Evolutionary conservation across 805 yeast species (phyloP), one percentile per base, ranked within the genome.

Genomic region (Wickerhamomyces strasburgensis): DNA sequence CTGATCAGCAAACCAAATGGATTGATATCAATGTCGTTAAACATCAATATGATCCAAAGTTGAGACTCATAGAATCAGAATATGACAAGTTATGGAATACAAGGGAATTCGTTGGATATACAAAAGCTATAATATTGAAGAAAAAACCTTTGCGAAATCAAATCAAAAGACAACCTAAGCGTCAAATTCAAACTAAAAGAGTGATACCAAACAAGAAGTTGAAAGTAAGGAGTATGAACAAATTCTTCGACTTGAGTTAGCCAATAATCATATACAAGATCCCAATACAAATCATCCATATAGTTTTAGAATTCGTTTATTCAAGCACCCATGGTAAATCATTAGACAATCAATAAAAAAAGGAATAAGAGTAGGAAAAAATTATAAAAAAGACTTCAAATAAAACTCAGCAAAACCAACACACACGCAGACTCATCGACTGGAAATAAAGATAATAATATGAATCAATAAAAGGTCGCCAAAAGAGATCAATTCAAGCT

Each of bases 1-100:
- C 45, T 2, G 27, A 24, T 1, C 6, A 16, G 1, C 3, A 17
- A 2, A 34, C 37, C 2, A 34, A 49, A 0, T 33, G 43, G 36
- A 29, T 53, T 7, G 58, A 53, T 25, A 47, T 53, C 33, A 46
- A 42, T 29, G 30, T 51, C 6, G 19, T 47, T 21, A 35, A 48
- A 18, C 42, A 40, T 17, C 24, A 30, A 1, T 46, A 16, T 19
- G 23, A 32, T 19, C 38, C 35, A 10, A 28, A 15, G n/a, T 31
- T 14, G 29, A 21, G 32, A 4, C 29, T 33, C 2, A 15, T 37
- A 19, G 40, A 34, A 28, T 27, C 17, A 5, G 42, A 33, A 21
- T 42, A 28, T 31, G 48, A 50, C 10, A 37, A 38, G 0, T 8
- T 53, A 2, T 50, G 55, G 55, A 40, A 31, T 28, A 14, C 43